Conservation (phyloP, 257 asterid genomes). For the Pogostemon cablin region DNA sequence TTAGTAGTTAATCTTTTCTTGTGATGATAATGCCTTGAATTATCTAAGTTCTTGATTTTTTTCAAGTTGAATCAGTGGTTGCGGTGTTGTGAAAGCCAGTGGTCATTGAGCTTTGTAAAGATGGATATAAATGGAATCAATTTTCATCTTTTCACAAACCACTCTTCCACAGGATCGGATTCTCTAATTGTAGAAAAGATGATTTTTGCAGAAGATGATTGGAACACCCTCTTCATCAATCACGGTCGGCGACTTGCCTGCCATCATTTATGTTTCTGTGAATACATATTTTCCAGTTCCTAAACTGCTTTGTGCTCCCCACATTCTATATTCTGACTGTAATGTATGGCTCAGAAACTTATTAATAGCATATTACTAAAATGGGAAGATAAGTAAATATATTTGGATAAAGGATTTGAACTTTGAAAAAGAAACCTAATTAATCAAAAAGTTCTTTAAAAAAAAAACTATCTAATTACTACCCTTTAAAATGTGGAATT, state of each 20-base stretch:
- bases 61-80: constrained; percentile 18
- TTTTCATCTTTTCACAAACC: constrained; percentile 8
- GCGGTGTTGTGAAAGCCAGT: constrained; percentile 21
- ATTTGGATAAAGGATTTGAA: neutral
- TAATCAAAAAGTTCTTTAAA: neutral
- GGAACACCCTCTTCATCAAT: constrained; percentile 34
- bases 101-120: constrained; percentile 1
- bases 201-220: constrained; percentile 31
- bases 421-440: neutral
- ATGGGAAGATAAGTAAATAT: neutral
- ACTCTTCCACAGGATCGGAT: constrained; percentile 18
- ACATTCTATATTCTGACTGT: neutral
- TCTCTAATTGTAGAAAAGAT: constrained; percentile 14
- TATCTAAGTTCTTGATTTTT: constrained; percentile 14
- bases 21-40: constrained; percentile 21
- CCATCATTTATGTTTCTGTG: neutral
- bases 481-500: neutral
- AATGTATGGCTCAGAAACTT: neutral
- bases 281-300: neutral
- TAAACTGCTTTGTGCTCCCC: neutral
- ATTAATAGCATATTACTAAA: neutral
- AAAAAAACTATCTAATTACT: neutral
- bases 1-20: neutral
- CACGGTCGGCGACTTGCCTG: constrained; percentile 30
- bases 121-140: constrained; percentile 32